Conservation (phyloP, 129 eudicot genomes). For the Deinandra increscens region DNA sequence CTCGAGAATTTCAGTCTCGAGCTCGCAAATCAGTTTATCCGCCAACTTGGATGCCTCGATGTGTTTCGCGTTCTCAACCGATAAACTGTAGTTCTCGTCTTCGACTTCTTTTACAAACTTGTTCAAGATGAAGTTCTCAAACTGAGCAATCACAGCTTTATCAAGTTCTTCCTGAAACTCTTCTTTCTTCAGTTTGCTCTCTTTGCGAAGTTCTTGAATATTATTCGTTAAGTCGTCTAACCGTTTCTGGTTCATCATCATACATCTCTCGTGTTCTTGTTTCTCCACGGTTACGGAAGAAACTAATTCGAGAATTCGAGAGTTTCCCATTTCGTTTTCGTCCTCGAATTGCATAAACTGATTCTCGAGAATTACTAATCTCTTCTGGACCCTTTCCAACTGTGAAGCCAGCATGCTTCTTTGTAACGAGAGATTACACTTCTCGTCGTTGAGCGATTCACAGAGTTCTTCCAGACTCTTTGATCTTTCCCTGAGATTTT, state of each 20-base stretch:
- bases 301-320: constrained; percentile 48
- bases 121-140: constrained; percentile 77
- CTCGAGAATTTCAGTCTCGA: constrained; percentile 83
- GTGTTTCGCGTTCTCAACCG: constrained; percentile 68
- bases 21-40: constrained; percentile 68
- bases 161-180: constrained; percentile 86
- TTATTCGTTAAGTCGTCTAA: constrained; percentile 53
- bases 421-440: constrained; percentile 35
- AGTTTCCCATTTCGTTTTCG: constrained; percentile 47
- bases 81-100: constrained; percentile 61
- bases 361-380: constrained; percentile 57
- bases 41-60: constrained; percentile 72
- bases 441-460: constrained; percentile 58
- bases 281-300: constrained; percentile 51
- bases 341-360: constrained; percentile 62
- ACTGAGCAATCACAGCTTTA: constrained; percentile 83
- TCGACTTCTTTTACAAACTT: constrained; percentile 84
- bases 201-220: constrained; percentile 46
- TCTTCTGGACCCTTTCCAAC: constrained; percentile 61
- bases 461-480: constrained; percentile 78
- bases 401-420: constrained; percentile 45
- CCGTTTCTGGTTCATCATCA: constrained; percentile 43
- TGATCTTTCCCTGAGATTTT: constrained; percentile 66
- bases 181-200: constrained; percentile 45
- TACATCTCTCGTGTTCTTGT: constrained; percentile 53